A percentile compares a stretch with the other conserved stretches of the same genome.
phyloP scores from a whole-genome alignment of 371 early-diverging fungal genomes.

The Rhizopus stolonifer region DNA sequence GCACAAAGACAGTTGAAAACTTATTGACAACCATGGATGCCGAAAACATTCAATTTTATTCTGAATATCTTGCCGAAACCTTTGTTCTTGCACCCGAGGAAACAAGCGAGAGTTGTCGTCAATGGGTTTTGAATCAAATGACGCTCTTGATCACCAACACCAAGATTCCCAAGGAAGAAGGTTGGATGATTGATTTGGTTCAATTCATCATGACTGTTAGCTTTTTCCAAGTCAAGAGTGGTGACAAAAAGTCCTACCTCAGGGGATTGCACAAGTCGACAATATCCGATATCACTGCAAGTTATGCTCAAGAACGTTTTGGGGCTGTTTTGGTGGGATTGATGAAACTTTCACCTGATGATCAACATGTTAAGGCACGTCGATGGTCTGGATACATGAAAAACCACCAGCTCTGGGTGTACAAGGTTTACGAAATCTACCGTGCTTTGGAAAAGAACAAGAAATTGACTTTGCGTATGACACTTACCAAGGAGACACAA shows the following conservation, averaged over 20 bases:
- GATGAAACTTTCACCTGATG: constrained; percentile 22
- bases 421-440: constrained; percentile 53
- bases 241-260: constrained; percentile 24
- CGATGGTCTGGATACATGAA: constrained; percentile 56
- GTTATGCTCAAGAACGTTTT: constrained; percentile 62
- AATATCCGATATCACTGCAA: constrained; percentile 50
- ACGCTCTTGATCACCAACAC: constrained; percentile 67
- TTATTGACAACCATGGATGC: constrained; percentile 71
- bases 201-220: constrained; percentile 70
- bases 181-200: constrained; percentile 62
- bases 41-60: constrained; percentile 67
- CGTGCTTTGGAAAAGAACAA: constrained; percentile 49
- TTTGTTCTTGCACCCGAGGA: constrained; percentile 48
- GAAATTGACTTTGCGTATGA: constrained; percentile 20
- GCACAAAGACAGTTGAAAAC: constrained; percentile 75
- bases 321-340: constrained; percentile 35
- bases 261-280: constrained; percentile 43
- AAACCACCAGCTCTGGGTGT: constrained; percentile 66
- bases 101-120: constrained; percentile 50
- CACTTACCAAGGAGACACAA: constrained; percentile 18
- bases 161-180: constrained; percentile 73
- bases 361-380: constrained; percentile 50
- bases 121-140: constrained; percentile 85
- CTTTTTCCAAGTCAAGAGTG: constrained; percentile 61
- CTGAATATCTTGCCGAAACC: constrained; percentile 66